Evolutionary conservation across 1,139 yeast species (phyloP).

Genomic region (Yamadazyma diddensiae): DNA sequence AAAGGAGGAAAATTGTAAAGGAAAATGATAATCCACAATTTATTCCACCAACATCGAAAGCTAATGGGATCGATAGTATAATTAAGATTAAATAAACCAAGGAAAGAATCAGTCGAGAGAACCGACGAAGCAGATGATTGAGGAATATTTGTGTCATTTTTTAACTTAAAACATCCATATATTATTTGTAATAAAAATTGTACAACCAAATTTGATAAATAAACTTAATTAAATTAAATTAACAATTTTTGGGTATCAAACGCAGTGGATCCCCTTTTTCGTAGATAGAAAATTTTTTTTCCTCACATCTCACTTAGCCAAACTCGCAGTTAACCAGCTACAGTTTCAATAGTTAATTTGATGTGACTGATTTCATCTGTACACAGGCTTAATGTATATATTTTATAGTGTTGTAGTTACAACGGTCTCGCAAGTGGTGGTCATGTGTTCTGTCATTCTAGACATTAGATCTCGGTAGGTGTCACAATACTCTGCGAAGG

Average conservation of each 20-base stretch:
- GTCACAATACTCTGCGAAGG: too few relatives aligned
- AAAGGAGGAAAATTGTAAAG: slow-evolving; percentile 64
- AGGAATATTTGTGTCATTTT: not conserved
- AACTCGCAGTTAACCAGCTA: too few relatives aligned
- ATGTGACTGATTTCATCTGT: not conserved
- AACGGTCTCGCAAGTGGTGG: not conserved
- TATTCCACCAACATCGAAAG: slow-evolving; percentile 94
- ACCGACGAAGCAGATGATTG: slow-evolving; percentile 10
- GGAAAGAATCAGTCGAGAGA: slow-evolving; percentile 41
- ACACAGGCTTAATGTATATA: not conserved
- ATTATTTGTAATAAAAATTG: too few relatives aligned
- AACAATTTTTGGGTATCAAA: not conserved
- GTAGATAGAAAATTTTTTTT: not conserved
- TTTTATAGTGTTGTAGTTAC: not conserved
- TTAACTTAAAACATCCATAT: too few relatives aligned
- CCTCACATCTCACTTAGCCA: too few relatives aligned
- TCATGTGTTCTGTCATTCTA: not conserved
- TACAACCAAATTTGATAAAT: not conserved
- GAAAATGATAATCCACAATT: slow-evolving; percentile 88
- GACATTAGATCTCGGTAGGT: too few relatives aligned
- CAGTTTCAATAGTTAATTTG: too few relatives aligned
- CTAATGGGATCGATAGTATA: slow-evolving; percentile 82
- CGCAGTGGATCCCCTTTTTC: not conserved
- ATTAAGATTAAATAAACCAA: slow-evolving; percentile 63
- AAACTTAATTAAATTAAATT: not conserved